Evolutionary conservation across 169 alveolate species (phyloP).

Genomic region (Eimeria nieschulzi): DNA sequence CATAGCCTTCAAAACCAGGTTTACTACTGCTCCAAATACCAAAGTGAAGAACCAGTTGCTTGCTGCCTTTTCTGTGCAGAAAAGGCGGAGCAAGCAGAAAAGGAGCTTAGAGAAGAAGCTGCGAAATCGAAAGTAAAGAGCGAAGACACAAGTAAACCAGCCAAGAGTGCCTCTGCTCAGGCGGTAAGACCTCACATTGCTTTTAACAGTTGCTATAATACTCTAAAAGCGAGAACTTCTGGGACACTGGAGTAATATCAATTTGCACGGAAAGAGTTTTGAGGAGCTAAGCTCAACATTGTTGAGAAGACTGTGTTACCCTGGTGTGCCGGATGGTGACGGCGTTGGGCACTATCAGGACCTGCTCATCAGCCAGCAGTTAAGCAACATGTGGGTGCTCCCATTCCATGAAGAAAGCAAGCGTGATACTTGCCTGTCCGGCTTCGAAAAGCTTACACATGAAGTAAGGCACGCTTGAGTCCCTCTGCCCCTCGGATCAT

Average conservation of each 20-base stretch:
- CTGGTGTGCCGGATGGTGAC: not conserved
- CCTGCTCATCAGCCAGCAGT: conserved; percentile 64
- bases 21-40: no score
- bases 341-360: conserved; percentile 34
- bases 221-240: not conserved
- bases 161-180: not conserved
- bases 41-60: not conserved
- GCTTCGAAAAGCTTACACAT: conserved; percentile 60
- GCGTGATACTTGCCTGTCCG: conserved; percentile 66
- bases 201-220: no score
- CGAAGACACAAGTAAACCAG: not conserved
- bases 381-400: conserved; percentile 69
- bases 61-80: not conserved
- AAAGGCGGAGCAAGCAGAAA: conserved; percentile 5
- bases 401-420: conserved; percentile 57
- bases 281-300: not conserved
- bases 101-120: conserved; percentile 37
- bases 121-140: not conserved
- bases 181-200: conserved; percentile 26
- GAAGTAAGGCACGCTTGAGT: not conserved
- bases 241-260: not conserved
- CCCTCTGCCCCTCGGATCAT: no score
- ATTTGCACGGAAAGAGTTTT: no score
- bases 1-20: no score
- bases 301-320: not conserved